A percentile compares a stretch with the other conserved stretches of the same genome.
phyloP scores from a whole-genome alignment of 371 early-diverging fungal genomes.

The Apophysomyces variabilis region DNA sequence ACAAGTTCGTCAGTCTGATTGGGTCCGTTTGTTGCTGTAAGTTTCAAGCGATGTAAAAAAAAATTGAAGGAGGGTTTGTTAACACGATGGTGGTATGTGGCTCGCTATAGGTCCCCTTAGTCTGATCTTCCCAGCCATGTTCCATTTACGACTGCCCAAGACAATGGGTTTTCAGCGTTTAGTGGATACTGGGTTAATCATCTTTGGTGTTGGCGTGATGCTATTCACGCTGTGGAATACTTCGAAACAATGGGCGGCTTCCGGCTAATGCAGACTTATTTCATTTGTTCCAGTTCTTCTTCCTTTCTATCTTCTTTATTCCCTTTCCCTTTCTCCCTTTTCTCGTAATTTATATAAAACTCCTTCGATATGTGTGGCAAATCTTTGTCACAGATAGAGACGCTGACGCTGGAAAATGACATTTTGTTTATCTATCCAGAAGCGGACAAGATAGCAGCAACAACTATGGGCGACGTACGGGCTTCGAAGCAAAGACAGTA shows the following conservation, averaged over 20 bases:
- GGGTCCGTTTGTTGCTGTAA: constrained; percentile 87
- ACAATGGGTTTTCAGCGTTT: constrained; percentile 51
- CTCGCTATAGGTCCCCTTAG: constrained; percentile 39
- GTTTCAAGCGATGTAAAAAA: constrained; percentile 6
- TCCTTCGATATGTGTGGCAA: too few relatives aligned
- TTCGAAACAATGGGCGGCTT: constrained; percentile 38
- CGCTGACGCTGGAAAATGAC: too few relatives aligned
- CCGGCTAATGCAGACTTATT: constrained; percentile 10
- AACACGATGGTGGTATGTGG: constrained; percentile 20
- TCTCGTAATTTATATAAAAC: too few relatives aligned
- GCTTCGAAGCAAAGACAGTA: too few relatives aligned
- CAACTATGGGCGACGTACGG: too few relatives aligned
- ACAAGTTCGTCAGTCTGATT: constrained; percentile 89
- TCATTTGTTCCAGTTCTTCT: not conserved
- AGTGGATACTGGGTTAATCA: constrained; percentile 64
- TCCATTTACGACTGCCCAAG: constrained; percentile 35
- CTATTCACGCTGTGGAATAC: constrained; percentile 70
- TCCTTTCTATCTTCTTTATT: too few relatives aligned
- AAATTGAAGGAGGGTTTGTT: not conserved
- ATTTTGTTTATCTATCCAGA: too few relatives aligned
- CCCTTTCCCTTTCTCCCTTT: too few relatives aligned
- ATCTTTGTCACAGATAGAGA: too few relatives aligned
- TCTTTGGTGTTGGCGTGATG: constrained; percentile 79
- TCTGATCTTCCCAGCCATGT: constrained; percentile 51
- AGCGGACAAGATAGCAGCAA: too few relatives aligned